These are phyloP conservation scores for Besnoitia besnoiti DNA, from an alignment of 169 alveolate species.

Conservation along the genomic window DNA sequence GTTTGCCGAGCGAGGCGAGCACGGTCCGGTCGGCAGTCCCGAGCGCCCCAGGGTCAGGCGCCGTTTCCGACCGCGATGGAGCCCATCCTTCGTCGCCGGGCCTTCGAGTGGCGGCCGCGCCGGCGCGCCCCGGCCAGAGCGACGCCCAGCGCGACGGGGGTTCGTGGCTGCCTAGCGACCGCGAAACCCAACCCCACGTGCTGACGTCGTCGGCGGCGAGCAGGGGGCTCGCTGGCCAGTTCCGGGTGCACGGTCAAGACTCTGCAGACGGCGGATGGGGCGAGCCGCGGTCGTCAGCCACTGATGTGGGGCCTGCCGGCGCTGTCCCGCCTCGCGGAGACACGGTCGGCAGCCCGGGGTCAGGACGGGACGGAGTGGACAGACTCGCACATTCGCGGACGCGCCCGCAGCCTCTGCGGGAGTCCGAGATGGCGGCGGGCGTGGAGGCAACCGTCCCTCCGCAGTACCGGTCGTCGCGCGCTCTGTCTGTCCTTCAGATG, in stretches of 20 bases:
- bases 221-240: background rate
- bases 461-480: slow-evolving; percentile 21
- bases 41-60: background rate
- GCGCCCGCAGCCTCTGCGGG: background rate
- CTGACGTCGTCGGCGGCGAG: background rate
- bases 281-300: background rate
- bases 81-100: background rate
- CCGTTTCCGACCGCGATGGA: background rate
- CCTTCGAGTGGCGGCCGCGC: background rate
- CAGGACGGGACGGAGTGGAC: background rate
- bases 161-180: background rate
- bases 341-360: background rate
- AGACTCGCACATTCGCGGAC: background rate
- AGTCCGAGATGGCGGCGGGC: background rate
- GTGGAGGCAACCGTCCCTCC: slow-evolving; percentile 38
- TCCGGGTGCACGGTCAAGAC: background rate
- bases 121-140: background rate
- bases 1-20: background rate
- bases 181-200: background rate
- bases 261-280: background rate
- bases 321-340: background rate
- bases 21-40: background rate
- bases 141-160: background rate
- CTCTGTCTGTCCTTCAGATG: slow-evolving; percentile 53
- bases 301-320: too few species aligned